Evolutionary conservation across 441 rosid genomes (phyloP).

Genomic region (Biscutella laevigata): DNA sequence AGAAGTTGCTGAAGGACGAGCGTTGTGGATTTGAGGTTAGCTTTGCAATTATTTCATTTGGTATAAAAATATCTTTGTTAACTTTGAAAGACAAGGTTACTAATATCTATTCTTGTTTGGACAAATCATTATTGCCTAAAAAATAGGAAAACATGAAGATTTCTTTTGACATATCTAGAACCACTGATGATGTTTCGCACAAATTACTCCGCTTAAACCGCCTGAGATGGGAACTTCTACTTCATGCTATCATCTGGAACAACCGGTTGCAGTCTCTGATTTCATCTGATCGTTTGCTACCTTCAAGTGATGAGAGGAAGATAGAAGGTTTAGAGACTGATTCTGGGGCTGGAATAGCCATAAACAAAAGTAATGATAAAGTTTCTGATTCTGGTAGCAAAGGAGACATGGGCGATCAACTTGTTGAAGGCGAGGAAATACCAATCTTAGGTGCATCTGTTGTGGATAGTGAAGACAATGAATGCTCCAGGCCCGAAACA

Average conservation of each 20-base stretch:
- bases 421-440: slow-evolving; percentile 31
- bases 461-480: slow-evolving; percentile 32
- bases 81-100: slow-evolving; percentile 1
- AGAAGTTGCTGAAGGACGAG: slow-evolving; percentile 64
- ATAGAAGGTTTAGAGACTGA: slow-evolving; percentile 22
- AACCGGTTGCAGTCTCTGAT: slow-evolving; percentile 58
- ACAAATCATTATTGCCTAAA: neutral
- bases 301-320: slow-evolving; percentile 27
- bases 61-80: neutral
- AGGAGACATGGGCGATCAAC: slow-evolving; percentile 23
- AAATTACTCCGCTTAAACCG: slow-evolving; percentile 55
- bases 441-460: slow-evolving; percentile 28
- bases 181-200: slow-evolving; percentile 33
- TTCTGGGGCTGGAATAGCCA: slow-evolving; percentile 23
- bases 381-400: slow-evolving; percentile 18
- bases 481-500: slow-evolving; percentile 12
- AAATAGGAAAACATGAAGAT: slow-evolving; percentile 38
- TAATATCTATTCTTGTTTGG: neutral
- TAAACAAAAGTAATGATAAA: slow-evolving; percentile 20
- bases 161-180: slow-evolving; percentile 37
- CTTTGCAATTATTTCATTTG: slow-evolving; percentile 7
- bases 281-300: slow-evolving; percentile 38
- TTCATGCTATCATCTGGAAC: slow-evolving; percentile 76
- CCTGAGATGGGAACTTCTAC: slow-evolving; percentile 69
- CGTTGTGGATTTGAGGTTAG: slow-evolving; percentile 60